phyloP scores from a whole-genome alignment of 768 basidiomycete species.

The Phylloporus sp. region DNA sequence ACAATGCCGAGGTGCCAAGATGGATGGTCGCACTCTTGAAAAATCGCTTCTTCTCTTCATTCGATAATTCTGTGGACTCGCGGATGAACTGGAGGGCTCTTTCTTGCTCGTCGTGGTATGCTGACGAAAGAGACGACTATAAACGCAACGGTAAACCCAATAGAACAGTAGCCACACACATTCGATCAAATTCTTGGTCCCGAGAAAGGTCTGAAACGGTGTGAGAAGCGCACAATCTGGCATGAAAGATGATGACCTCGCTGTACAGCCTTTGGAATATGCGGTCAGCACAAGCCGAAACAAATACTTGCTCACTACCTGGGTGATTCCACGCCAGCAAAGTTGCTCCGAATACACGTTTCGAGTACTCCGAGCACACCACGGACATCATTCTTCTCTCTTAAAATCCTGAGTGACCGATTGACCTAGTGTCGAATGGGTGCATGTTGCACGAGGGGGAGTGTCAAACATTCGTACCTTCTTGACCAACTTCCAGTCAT shows the following conservation, averaged over 20 bases:
- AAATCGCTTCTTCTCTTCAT: constrained; percentile 88
- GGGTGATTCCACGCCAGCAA: constrained; percentile 86
- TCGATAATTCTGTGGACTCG: constrained; percentile 61
- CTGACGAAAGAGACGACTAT: constrained; percentile 34
- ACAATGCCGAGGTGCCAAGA: constrained; percentile 86
- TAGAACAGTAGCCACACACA: constrained; percentile 37
- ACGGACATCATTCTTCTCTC: constrained; percentile 75
- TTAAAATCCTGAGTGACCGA: constrained; percentile 62
- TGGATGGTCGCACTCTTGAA: constrained; percentile 88
- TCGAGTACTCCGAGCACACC: constrained; percentile 88
- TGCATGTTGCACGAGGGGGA: neutral
- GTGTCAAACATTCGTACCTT: constrained; percentile 43
- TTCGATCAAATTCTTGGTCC: constrained; percentile 89
- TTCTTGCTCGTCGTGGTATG: constrained; percentile 77
- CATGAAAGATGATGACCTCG: constrained; percentile 45
- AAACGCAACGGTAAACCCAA: neutral
- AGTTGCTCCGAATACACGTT: constrained; percentile 86
- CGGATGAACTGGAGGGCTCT: constrained; percentile 71
- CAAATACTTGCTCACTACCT: constrained; percentile 40
- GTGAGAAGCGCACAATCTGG: constrained; percentile 10
- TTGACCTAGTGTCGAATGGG: constrained; percentile 48
- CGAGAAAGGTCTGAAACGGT: constrained; percentile 70
- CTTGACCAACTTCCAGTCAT: constrained; percentile 83
- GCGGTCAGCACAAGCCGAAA: constrained; percentile 5
- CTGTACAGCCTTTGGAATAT: constrained; percentile 69